These are phyloP conservation scores for Moricandia moricandioides DNA, from an alignment of 345 rosid genomes.

Conservation along the genomic window DNA sequence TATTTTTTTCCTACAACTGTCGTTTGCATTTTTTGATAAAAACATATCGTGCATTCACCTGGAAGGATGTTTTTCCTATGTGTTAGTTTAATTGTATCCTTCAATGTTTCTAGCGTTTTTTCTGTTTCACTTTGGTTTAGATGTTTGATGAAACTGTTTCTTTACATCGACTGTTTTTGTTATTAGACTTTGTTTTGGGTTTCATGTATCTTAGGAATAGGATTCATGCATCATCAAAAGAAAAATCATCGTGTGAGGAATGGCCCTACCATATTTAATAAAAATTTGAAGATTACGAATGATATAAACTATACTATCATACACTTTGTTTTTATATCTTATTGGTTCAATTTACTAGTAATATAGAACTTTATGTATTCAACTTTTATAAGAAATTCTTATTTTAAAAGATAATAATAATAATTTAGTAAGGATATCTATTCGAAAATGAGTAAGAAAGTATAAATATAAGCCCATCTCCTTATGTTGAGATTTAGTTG, in stretches of 20 bases:
- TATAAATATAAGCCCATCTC: conserved; percentile 13
- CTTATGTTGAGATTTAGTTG: conserved; percentile 25
- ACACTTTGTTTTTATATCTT: not conserved
- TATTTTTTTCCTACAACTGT: not conserved
- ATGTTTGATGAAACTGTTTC: too few relatives aligned
- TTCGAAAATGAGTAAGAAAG: not conserved
- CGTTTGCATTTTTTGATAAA: not conserved
- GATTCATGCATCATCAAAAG: too few relatives aligned
- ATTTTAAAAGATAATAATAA: too few relatives aligned
- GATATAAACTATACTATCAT: too few relatives aligned
- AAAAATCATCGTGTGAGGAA: too few relatives aligned
- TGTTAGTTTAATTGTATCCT: not conserved
- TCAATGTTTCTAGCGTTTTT: too few relatives aligned
- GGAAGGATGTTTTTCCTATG: not conserved
- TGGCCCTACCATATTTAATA: too few relatives aligned
- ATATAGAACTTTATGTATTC: not conserved
- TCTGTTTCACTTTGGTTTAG: too few relatives aligned
- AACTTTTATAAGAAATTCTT: not conserved
- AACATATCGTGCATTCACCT: not conserved
- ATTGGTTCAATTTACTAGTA: not conserved
- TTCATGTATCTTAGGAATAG: too few relatives aligned
- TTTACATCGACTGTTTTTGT: too few relatives aligned
- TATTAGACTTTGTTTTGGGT: too few relatives aligned
- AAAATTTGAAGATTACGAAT: too few relatives aligned
- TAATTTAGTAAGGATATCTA: not conserved